Evolutionary conservation across 306 rosid species (phyloP).

Genomic region (Cucurbita ficifolia): DNA sequence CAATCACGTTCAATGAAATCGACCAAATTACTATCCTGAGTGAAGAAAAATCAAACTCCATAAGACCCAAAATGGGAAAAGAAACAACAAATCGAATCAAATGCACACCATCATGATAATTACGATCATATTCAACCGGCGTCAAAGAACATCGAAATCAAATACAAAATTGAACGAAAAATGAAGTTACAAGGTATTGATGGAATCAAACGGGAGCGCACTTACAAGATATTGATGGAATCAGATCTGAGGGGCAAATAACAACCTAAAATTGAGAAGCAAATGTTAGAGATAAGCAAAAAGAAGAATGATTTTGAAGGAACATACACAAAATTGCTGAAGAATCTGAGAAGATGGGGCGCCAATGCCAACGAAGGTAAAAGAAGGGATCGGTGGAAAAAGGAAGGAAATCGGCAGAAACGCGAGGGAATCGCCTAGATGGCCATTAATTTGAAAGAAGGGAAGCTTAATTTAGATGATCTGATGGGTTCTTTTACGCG

Average conservation of each 20-base stretch:
- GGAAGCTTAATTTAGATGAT: neutral
- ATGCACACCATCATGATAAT: neutral
- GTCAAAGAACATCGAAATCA: neutral
- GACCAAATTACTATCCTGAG: neutral
- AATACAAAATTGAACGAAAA: neutral
- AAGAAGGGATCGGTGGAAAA: neutral
- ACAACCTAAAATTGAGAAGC: neutral
- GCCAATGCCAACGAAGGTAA: neutral
- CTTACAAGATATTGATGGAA: slow-evolving; percentile 1
- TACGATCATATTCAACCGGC: neutral
- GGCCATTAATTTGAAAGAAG: neutral
- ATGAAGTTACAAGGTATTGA: neutral
- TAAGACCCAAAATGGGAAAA: neutral
- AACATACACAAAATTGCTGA: neutral
- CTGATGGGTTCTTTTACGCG: neutral
- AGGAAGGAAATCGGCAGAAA: neutral
- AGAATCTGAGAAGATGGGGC: neutral
- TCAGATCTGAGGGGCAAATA: neutral
- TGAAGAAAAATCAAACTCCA: neutral
- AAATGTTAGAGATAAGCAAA: neutral
- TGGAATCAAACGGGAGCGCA: neutral
- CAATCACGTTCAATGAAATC: neutral
- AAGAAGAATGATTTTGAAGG: neutral
- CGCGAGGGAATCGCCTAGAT: neutral
- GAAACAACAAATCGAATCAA: neutral